phyloP scores from a whole-genome alignment of 371 early-diverging fungal species.

The Saksenaea oblongispora region DNA sequence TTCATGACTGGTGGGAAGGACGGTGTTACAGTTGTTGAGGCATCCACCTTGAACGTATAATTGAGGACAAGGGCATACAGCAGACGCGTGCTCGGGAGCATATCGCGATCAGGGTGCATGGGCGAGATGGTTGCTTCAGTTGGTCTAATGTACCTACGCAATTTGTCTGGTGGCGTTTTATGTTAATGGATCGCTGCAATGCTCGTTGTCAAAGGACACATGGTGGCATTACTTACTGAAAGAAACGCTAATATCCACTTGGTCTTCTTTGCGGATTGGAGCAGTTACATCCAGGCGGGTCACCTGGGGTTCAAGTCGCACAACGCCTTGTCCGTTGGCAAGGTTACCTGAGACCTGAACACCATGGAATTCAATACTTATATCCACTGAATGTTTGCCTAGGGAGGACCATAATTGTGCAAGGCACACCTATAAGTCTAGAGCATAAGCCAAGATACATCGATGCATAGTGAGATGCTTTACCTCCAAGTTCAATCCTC shows the following conservation, averaged over 20 bases:
- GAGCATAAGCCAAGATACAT: not conserved
- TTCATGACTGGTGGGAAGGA: slow-evolving; percentile 66
- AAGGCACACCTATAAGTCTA: slow-evolving; percentile 41
- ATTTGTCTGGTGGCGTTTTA: slow-evolving; percentile 33
- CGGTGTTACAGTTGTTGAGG: slow-evolving; percentile 53
- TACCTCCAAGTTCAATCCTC: slow-evolving; percentile 79
- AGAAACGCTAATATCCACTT: slow-evolving; percentile 58
- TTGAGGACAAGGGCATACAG: slow-evolving; percentile 74
- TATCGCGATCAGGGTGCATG: slow-evolving; percentile 72
- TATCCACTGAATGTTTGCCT: slow-evolving; percentile 69
- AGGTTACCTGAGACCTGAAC: slow-evolving; percentile 63
- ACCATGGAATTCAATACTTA: slow-evolving; percentile 83
- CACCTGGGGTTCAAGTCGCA: slow-evolving; percentile 42
- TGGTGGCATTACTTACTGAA: slow-evolving; percentile 28
- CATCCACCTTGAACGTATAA: slow-evolving; percentile 70
- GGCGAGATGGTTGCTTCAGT: slow-evolving; percentile 64
- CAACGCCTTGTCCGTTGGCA: slow-evolving; percentile 60
- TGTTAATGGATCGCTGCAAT: not conserved
- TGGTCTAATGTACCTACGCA: slow-evolving; percentile 77
- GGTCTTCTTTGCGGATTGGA: slow-evolving; percentile 72
- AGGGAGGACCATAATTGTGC: slow-evolving; percentile 91
- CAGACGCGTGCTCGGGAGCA: slow-evolving; percentile 65
- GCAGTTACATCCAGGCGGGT: slow-evolving; percentile 76
- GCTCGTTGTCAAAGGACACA: too few relatives aligned
- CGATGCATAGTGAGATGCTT: slow-evolving; percentile 4